phyloP scores from a whole-genome alignment of 2,329 filamentous ascomycete genomes.

The Teratosphaeria gauchensis region DNA sequence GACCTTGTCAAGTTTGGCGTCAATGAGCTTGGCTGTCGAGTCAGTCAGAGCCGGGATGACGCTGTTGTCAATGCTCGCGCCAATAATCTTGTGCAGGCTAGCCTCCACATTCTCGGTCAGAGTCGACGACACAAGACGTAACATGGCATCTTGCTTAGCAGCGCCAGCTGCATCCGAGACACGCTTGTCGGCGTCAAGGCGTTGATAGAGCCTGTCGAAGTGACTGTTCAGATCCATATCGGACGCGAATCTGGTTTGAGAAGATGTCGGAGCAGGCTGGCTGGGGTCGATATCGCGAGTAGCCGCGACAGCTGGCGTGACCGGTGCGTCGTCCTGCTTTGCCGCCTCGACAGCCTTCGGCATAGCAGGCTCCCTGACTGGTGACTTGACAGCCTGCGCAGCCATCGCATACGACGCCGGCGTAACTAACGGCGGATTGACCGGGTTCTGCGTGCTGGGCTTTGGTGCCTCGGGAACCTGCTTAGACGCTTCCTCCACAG shows the following conservation, averaged over 20 bases:
- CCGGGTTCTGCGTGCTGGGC: conserved; percentile 10
- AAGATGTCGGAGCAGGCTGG: not conserved
- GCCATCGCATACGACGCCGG: conserved; percentile 34
- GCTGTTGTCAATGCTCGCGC: conserved; percentile 61
- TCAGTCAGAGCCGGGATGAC: conserved; percentile 67
- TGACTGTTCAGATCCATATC: conserved; percentile 30
- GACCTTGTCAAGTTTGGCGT: conserved; percentile 60
- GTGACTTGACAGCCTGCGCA: conserved; percentile 21
- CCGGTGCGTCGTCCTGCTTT: not conserved
- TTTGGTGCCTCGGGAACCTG: conserved; percentile 16
- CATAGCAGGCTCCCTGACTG: not conserved
- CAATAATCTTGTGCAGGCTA: conserved; percentile 67
- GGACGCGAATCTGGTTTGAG: not conserved
- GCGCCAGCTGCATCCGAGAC: conserved; percentile 52
- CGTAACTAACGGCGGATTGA: conserved; percentile 24
- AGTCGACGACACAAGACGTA: conserved; percentile 58
- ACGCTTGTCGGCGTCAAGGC: conserved; percentile 60
- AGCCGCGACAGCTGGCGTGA: not conserved
- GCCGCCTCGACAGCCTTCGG: not conserved
- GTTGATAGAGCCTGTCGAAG: conserved; percentile 47
- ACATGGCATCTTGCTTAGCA: conserved; percentile 59
- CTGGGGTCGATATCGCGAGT: not conserved
- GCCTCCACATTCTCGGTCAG: conserved; percentile 64
- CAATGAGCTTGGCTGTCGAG: conserved; percentile 57
- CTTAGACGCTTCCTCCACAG: conserved; percentile 7